These are phyloP conservation scores for Septoria petroselini DNA, from an alignment of 2,329 filamentous ascomycete genomes.

Conservation along the genomic window DNA sequence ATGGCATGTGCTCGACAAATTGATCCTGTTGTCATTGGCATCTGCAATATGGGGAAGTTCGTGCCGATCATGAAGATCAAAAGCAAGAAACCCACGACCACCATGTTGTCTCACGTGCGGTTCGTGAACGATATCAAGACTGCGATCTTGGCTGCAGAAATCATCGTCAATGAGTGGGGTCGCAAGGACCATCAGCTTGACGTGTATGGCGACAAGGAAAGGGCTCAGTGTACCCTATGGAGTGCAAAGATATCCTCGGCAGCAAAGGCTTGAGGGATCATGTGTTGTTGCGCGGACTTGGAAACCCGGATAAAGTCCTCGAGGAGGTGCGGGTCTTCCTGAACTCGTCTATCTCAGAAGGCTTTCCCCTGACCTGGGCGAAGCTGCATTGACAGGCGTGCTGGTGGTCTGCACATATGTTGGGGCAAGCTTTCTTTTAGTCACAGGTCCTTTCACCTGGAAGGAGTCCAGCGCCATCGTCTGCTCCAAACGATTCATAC, in stretches of 20 bases:
- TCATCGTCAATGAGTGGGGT: slow-evolving; percentile 60
- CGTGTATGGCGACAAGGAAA: slow-evolving; percentile 59
- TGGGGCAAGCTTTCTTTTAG: slow-evolving; percentile 54
- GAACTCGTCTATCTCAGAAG: slow-evolving; percentile 43
- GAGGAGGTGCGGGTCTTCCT: slow-evolving; percentile 56
- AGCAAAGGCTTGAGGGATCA: slow-evolving; percentile 46
- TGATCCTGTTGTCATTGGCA: slow-evolving; percentile 60
- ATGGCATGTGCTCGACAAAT: slow-evolving; percentile 56
- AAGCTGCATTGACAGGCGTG: slow-evolving; percentile 47
- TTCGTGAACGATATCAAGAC: slow-evolving; percentile 59
- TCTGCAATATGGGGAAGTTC: slow-evolving; percentile 58
- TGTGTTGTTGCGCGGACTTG: slow-evolving; percentile 51
- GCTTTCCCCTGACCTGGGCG: slow-evolving; percentile 47
- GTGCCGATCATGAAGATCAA: slow-evolving; percentile 54
- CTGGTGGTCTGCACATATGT: slow-evolving; percentile 51
- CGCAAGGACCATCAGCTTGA: slow-evolving; percentile 58
- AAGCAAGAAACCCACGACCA: slow-evolving; percentile 53
- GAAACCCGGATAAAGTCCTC: slow-evolving; percentile 53
- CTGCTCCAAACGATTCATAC: slow-evolving; percentile 60
- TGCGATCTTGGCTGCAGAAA: slow-evolving; percentile 57
- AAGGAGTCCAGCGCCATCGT: slow-evolving; percentile 60
- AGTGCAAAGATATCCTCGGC: slow-evolving; percentile 52
- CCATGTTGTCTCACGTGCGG: slow-evolving; percentile 58
- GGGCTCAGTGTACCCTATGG: slow-evolving; percentile 54
- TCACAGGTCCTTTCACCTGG: slow-evolving; percentile 52